Percentiles rank a stretch among this genome's conserved stretches.
Conservation (phyloP, 108 stramenopile genomes). For the Asterionellopsis glacialis region DNA sequence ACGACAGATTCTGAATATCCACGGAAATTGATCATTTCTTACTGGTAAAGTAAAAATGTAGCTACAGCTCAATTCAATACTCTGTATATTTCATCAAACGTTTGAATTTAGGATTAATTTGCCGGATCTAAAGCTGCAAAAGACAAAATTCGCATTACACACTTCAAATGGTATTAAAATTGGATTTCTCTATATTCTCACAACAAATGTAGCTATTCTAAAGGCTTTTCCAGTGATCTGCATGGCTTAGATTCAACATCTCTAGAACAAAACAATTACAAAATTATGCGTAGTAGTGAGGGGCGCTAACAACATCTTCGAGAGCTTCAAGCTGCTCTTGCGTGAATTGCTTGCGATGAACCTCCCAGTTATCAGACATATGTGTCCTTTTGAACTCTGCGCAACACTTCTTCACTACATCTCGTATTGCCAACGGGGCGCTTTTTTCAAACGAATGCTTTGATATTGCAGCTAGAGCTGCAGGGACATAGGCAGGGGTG, state of each 20-base stretch:
- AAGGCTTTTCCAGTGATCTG: no score
- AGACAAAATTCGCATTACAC: no score
- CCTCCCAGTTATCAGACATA: slow-evolving; percentile 86
- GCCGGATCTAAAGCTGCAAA: no score
- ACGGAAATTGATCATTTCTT: no score
- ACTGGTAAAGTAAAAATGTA: no score
- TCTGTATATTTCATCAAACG: background rate
- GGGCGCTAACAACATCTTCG: slow-evolving; percentile 87
- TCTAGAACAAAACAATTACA: background rate
- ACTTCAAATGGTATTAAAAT: no score
- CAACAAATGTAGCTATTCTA: no score
- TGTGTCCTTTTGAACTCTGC: slow-evolving; percentile 88
- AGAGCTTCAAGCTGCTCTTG: slow-evolving; percentile 82
- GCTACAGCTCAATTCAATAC: no score
- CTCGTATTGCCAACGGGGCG: slow-evolving; percentile 80
- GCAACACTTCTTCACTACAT: slow-evolving; percentile 82
- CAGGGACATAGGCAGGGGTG: slow-evolving; percentile 75
- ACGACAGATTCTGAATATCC: no score
- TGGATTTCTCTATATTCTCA: no score
- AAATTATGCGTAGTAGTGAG: slow-evolving; percentile 81
- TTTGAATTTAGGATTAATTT: no score
- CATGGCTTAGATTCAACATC: no score
- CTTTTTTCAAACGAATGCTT: slow-evolving; percentile 84
- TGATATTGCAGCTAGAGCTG: slow-evolving; percentile 79
- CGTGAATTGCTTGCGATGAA: slow-evolving; percentile 68